Evolutionary conservation across 2,329 filamentous ascomycete species (phyloP).

Genomic region (Fusarium sacchari): DNA sequence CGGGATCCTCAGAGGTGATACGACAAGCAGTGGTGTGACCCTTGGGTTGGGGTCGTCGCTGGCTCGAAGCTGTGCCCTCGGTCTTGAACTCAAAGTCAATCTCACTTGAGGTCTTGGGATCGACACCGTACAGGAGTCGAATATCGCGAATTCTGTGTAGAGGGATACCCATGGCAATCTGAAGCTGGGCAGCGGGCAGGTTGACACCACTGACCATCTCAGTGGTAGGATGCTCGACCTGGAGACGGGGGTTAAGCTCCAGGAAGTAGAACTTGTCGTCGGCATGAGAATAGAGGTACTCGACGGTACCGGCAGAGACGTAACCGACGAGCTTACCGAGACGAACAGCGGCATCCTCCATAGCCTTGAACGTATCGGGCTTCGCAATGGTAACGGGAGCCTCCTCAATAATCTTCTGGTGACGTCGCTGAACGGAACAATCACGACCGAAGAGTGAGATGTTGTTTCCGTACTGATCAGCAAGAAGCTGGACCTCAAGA

Average conservation of each 20-base stretch:
- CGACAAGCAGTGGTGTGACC: slow-evolving; percentile 98
- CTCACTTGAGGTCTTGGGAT: slow-evolving; percentile 84
- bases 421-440: slow-evolving; percentile 96
- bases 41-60: slow-evolving; percentile 91
- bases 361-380: slow-evolving; percentile 86
- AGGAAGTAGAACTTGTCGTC: slow-evolving; percentile 99
- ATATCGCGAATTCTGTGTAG: slow-evolving; percentile 97
- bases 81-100: slow-evolving; percentile 98
- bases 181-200: slow-evolving; percentile 94
- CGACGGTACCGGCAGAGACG: slow-evolving; percentile 97
- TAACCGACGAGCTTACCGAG: slow-evolving; percentile 95
- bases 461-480: slow-evolving; percentile 99
- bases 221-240: slow-evolving; percentile 98
- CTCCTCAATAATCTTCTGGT: slow-evolving; percentile 99
- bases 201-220: slow-evolving; percentile 99
- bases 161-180: slow-evolving; percentile 98
- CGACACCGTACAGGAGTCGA: slow-evolving; percentile 92
- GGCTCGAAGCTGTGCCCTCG: slow-evolving; percentile 82
- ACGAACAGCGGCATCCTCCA: slow-evolving; percentile 96
- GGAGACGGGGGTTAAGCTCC: slow-evolving; percentile 97
- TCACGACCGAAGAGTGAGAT: slow-evolving; percentile 98
- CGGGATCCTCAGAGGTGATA: slow-evolving; percentile 98
- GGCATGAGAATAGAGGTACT: slow-evolving; percentile 97
- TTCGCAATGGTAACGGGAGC: slow-evolving; percentile 97
- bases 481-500: slow-evolving; percentile 95